These are phyloP conservation scores for Verticillium dahliae DNA, from an alignment of 2,329 filamentous ascomycete species.

Conservation along the genomic window DNA sequence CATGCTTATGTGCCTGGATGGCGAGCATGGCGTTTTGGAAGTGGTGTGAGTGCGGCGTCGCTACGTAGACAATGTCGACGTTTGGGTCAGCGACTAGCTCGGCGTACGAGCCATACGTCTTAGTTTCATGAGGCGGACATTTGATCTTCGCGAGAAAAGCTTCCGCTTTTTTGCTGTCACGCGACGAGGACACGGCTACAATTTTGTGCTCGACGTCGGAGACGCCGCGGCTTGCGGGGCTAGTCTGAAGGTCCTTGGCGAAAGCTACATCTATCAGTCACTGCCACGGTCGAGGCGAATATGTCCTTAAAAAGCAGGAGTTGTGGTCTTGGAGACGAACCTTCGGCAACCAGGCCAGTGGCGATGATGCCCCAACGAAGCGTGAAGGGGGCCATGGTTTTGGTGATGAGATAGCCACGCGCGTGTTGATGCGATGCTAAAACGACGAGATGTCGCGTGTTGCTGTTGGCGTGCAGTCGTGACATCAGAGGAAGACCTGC, in stretches of 20 bases:
- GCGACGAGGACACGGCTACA: slow-evolving; percentile 74
- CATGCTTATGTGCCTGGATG: slow-evolving; percentile 76
- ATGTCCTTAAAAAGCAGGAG: neutral
- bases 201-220: slow-evolving; percentile 70
- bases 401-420: too few species aligned
- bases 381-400: slow-evolving; percentile 26
- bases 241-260: slow-evolving; percentile 69
- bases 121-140: slow-evolving; percentile 55
- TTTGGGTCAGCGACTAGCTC: slow-evolving; percentile 73
- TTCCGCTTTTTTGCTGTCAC: slow-evolving; percentile 60
- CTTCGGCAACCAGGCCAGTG: slow-evolving; percentile 52
- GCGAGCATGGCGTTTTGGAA: slow-evolving; percentile 87
- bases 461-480: too few species aligned
- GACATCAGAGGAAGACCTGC: too few species aligned
- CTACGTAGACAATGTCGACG: slow-evolving; percentile 82
- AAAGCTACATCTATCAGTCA: slow-evolving; percentile 41
- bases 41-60: slow-evolving; percentile 87
- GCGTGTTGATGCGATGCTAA: too few species aligned
- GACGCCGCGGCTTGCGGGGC: slow-evolving; percentile 63
- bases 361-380: slow-evolving; percentile 56
- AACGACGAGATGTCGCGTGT: too few species aligned
- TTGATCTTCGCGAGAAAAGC: slow-evolving; percentile 67
- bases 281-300: neutral
- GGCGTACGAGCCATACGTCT: slow-evolving; percentile 73
- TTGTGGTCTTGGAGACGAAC: slow-evolving; percentile 26